Base-by-base conservation (phyloP, 2,329 filamentous ascomycete species). In the Rhinocladiella similis region DNA sequence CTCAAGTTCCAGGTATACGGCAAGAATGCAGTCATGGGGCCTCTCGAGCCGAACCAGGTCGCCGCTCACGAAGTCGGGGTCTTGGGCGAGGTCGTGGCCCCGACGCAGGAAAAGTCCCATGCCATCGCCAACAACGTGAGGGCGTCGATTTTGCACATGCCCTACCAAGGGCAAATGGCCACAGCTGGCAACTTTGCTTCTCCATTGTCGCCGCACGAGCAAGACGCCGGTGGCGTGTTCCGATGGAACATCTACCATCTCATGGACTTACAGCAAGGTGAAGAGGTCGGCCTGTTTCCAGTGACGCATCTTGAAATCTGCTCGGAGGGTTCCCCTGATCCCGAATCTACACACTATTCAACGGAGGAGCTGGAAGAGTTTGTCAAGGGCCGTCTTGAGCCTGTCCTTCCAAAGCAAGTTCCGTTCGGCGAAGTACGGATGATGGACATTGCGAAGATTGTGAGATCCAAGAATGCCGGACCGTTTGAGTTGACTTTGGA, bases 401-500 rank as follows among this genome's bases (percentile, higher is more conserved):
- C 29, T 3, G 10, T 33, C 7, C 6, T 33, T 3, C 29, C 29
- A 4, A 33, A 36, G 33, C 5, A 3, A 9, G 38, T 41, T n/a
- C 38, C 43, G 9, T 22, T 12, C 22, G 43, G n/a, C 13, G 43
- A 46, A 22, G 43, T 22, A 9, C 25, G 22, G 43, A 46, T 46
- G 43, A 46, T 46, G 43, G 43, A 46, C n/a, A 27, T 80, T 1
- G 72, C 76, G 0, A 68, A 67, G 2, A 69, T 78, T 3, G 62
- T 81, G 0, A 72, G 79, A 0, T 79, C 76, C 9, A 83, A 82
- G 63, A 81, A 81, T 45, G 69, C 77, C 0, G 79, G 79, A 0
- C 78, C 79, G 0, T 82, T 72, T 54, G 78, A 82, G 57, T 70
- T 82, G 20, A 81, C 79, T 0, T 70, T 81, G n/a, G 80, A 82